Evolutionary conservation across 2,329 filamentous ascomycete species (phyloP), one percentile per base, ranked within the genome.

Genomic region (Plenodomus biglobosus): DNA sequence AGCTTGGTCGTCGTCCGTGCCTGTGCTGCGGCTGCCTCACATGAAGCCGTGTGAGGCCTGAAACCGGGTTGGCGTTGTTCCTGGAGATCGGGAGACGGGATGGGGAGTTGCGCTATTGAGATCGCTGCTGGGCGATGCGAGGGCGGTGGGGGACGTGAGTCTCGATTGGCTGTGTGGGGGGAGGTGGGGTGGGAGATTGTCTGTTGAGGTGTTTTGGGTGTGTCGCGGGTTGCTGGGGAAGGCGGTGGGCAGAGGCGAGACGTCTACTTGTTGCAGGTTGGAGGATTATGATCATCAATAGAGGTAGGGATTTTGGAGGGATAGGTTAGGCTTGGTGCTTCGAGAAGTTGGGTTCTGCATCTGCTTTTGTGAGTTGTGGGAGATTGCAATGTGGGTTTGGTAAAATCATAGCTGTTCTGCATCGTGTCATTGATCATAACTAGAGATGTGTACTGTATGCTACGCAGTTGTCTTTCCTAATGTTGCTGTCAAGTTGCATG

Each of bases 11-110:
- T 48, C 50, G 18, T 27, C 50, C 44, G n/a, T n/a, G 46, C 48
- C 44, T 40, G 36, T 46, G 42, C 55, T 56, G 50, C 50, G 55
- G 50, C 37, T 37, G 43, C 36, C 18, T 39, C 43, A 40, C 7
- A 24, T 8, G n/a, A n/a, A n/a, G n/a, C n/a, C n/a, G n/a, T n/a
- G 27, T 3, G 27, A 52, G 47, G 44, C 40, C 56, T 70, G 67
- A 71, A 71, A 70, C 68, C 66, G 67, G 67, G 60, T 56, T 44
- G 38, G 27, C 15, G 30, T 39, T 34, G 50, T 62, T 68, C 65
- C 66, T 66, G 59, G 61, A 48, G 52, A 49, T 55, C 54, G 42
- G 46, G 43, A 22, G 44, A 32, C 52, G 43, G 61, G 58, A 62
- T 66, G 37, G 60, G 52, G 50, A 46, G 51, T 19, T 30, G 46